Evolutionary conservation across 768 basidiomycete species (phyloP), one percentile per base, ranked within the genome.

Genomic region (Panaeolus papilionaceus): DNA sequence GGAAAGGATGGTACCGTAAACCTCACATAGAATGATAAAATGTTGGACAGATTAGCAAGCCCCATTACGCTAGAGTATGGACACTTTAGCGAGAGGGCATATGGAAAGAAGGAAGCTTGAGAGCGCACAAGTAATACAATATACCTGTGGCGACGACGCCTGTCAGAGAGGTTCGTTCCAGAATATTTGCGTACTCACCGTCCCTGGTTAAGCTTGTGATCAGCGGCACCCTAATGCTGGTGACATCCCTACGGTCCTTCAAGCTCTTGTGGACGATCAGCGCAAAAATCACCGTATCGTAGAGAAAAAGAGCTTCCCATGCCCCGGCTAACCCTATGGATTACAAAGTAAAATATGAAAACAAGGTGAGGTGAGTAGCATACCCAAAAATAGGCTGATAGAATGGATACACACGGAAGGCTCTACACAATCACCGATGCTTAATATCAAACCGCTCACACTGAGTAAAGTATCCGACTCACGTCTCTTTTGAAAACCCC

Each of bases 231-330:
- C 68, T 67, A 38, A 73, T 71, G 39, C 71, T 66, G 23, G 75
- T 73, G 26, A 77, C 61, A 37, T 76, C 76, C 64, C 68, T 72
- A 62, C 81, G 70, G 11, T 75, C 74, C 64, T 71, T 80, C 76
- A 75, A 80, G 3, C 85, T 85, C 72, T 83, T 85, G 70, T 72
- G 70, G n/a, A 88, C 58, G 0, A 85, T 88, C 23, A 88, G 75
- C 23, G 68, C 66, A 67, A 88, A 85, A 14, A 88, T 75, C 20
- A 85, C 74, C 0, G 78, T 65, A 70, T 89, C 87, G 67, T 82
- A 86, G 1, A 80, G 69, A 65, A 86, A 83, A 4, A 87, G 78
- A 1, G 84, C 82, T 70, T 86, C 85, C 86, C 86, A 88, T 20
- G 84, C 77, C 7, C 68, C 71, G 5, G 80, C 80, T 40, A 81